Evolutionary conservation across 2,329 filamentous ascomycete genomes (phyloP), one percentile per base, ranked within the genome.

Genomic region (Xylariaceae sp.): DNA sequence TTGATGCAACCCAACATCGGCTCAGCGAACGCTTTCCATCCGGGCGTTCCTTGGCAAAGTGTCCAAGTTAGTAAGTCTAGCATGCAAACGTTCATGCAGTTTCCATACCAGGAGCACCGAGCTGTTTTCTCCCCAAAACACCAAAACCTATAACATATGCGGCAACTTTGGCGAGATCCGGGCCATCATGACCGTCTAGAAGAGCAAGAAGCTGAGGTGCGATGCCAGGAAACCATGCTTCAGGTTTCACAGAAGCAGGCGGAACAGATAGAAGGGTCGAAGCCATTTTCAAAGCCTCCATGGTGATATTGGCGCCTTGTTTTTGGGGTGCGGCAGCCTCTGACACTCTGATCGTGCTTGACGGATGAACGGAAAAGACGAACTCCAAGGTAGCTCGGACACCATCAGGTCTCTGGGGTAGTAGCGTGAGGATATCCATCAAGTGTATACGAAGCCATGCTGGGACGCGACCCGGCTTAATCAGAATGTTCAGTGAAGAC

Each of bases 361-460:
- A 79, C 0, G 87, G 83, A 59, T 90, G 87, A 6, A 89, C 85
- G 1, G 87, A 82, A 55, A 90, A 88, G 31, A 91, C 79, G 67
- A 91, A 91, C 67, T 91, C 88, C 59, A 91, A 78, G 0, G 86
- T 88, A 23, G 84, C 82, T 29, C 88, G 81, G 12, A 91, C 86
- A 16, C 88, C 88, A 59, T 85, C 80, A 2, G 76, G 74, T 3
- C 87, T 79, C 23, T 90, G 76, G 1, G 88, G 88, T 8, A 91
- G 67, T 11, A 78, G 69, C 1, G 87, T 85, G 40, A 91, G 77
- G 11, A 82, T 77, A 54, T 78, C 78, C 64, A 87, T 77, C 1
- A 91, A 69, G 37, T 79, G 78, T 16, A 78, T 64, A 39, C 82
- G 82, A n/a, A 90, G 76, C 85, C 85, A 89, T 69, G 72, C 64